Evolutionary conservation across 2,329 filamentous ascomycete genomes (phyloP), one percentile per base, ranked within the genome.

Genomic region (Periconia digitata): DNA sequence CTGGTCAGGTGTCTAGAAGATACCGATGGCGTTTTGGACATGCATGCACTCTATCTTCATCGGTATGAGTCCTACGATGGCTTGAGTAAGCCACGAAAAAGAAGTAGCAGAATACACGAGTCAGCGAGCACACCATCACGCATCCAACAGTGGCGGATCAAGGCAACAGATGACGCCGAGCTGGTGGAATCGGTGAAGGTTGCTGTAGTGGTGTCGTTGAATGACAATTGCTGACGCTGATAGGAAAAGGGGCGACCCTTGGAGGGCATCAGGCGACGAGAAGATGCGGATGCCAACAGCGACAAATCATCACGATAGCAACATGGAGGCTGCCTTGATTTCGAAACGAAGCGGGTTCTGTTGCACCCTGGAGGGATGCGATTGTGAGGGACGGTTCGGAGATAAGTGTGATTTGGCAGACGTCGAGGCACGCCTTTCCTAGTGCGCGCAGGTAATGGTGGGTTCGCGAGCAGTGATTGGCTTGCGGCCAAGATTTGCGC

Each of bases 401-500:
- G 24, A 42, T 18, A 27, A 4, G 13, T 29, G 22, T 27, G 15
- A 42, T 32, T 24, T 22, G 32, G 37, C 40, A 46, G 22, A 37
- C 20, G 23, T 42, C 23, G 42, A 41, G 36, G 40, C 32, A 40
- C 32, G n/a, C 27, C n/a, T 32, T 13, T 5, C 27, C 27, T 13
- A 4, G 8, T 6, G 3, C 27, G 27, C n/a, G 12, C 27, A 32
- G 12, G 35, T 24, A 34, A 40, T 46, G 23, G 18, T 49, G 46
- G 35, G 37, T 39, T 22, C 44, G 27, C 29, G 43, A 29, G 16
- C 24, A 16, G 40, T 53, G 47, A 58, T 58, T 58, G 55, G 55
- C 24, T n/a, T 34, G 12, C 27, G 40, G 50, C 41, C 44, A 54
- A 59, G 50, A 56, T 56, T 54, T 51, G 47, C 12, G 34, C 44